Evolutionary conservation across 345 rosid species (phyloP), one percentile per base, ranked within the genome.

Genomic region (Eucalyptus regnans): DNA sequence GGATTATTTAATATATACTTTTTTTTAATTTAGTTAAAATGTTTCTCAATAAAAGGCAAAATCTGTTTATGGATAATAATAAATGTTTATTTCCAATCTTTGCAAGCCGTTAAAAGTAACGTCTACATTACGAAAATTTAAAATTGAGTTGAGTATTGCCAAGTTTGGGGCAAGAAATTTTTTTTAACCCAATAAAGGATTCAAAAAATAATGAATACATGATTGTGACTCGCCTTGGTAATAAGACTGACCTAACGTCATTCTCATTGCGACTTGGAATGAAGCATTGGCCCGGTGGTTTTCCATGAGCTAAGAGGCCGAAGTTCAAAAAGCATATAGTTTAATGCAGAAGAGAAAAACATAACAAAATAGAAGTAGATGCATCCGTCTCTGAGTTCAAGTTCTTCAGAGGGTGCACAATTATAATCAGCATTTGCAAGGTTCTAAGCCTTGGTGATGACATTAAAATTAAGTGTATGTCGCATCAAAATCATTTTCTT

Each of bases 171-270:
- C 52, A 50, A 50, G 18, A 50, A 50, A 48, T 15, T 15, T 1
- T 2, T 50, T 50, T 50, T 18, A 50, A 50, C 52, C 52, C 52
- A 15, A 50, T 50, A 15, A 3, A 50, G 18, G 18, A 50, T 50
- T 50, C 6, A 2, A 18, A 50, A 50, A 50, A 50, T 50, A 50
- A 50, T 50, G 52, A 50, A 50, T 50, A 50, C 7, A 50, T 50
- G 18, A 50, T 50, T 50, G 52, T 50, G 52, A 7, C 52, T 50
- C 1, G 18, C 7, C 3, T 50, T 50, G 7, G 52, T 50, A 5
- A 6, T 0, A 50, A 2, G 52, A 50, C 7, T 0, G 1, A 50
- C 1, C 15, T 50, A 50, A 50, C 3, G 18, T 50, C 52, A 50
- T 50, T 71, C 18, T 18, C 44, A 33, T 68, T 18, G 80, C 12